Evolutionary conservation across 306 rosid genomes (phyloP), one percentile per base, ranked within the genome.

Genomic region (Potentilla sterilis): DNA sequence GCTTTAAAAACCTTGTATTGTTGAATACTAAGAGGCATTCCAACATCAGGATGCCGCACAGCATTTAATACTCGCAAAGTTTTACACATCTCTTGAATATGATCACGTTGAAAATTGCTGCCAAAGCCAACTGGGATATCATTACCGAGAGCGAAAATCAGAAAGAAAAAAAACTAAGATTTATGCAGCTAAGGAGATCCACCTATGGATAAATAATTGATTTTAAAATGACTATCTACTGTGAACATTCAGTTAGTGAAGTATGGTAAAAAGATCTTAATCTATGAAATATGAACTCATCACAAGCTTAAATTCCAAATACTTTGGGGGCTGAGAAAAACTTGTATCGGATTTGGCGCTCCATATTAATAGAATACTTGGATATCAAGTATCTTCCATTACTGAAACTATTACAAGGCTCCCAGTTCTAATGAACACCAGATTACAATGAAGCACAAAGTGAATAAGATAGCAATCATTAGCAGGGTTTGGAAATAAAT

Each of bases 91-190:
- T 92, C 98, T 89, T 90, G 98, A 83, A 95, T 95, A 70, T 89
- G 97, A 75, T 95, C 96, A 69, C 97, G 97, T 80, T 89, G 93
- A 86, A 95, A 95, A 90, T 92, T 92, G 89, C 98, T 95, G 98
- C 89, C 98, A 92, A 95, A 95, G 96, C 92, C 97, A 95, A 92
- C 97, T 92, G 97, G 28, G 97, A 84, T 88, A 88, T 95, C 92
- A 95, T 90, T 95, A 95, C 83, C 88, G 88, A 85, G 91, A 92
- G 74, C 84, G 81, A 75, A 83, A 90, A 87, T 89, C 87, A 87
- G 86, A 28, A 28, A 1, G 1, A 28, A 86, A 77, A 88, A 81
- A 74, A 84, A 77, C 74, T 57, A 42, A 61, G 67, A 63, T 15
- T 14, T 12, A 18, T 28, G 21, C 47, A 65, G 46, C 43, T 10